phyloP scores from a whole-genome alignment of 1,139 yeast genomes.

The Yamadazyma aaseri region DNA sequence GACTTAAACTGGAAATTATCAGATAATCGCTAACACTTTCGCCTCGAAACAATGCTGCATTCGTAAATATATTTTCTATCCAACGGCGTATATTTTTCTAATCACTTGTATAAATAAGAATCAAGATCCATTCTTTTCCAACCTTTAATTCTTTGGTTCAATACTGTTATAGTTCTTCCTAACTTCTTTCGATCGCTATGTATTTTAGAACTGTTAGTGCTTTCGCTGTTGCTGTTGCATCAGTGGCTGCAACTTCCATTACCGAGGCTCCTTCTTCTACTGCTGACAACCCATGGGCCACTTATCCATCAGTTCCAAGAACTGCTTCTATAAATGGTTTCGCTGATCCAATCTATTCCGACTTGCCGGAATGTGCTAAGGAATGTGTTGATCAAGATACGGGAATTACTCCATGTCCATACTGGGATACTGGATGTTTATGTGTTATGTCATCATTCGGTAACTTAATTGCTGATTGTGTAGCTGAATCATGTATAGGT shows the following conservation, averaged over 20 bases:
- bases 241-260: background rate
- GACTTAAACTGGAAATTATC: too few relatives aligned
- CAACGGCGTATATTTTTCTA: background rate
- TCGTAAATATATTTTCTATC: background rate
- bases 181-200: too few relatives aligned
- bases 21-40: too few relatives aligned
- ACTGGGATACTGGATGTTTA: slow-evolving; percentile 41
- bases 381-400: slow-evolving; percentile 23
- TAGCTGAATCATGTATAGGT: slow-evolving; percentile 28
- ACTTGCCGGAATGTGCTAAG: slow-evolving; percentile 30
- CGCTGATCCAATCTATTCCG: slow-evolving; percentile 35
- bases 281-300: slow-evolving; percentile 24
- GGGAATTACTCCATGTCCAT: slow-evolving; percentile 37
- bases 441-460: slow-evolving; percentile 34
- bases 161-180: background rate
- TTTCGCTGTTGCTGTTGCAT: background rate
- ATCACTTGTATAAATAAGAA: background rate
- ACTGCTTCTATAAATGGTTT: slow-evolving; percentile 44
- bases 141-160: background rate
- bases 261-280: slow-evolving; percentile 7
- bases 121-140: background rate
- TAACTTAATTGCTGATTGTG: slow-evolving; percentile 28
- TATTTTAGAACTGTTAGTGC: background rate
- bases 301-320: slow-evolving; percentile 39
- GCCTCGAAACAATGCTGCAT: background rate